Evolutionary conservation across 2,329 filamentous ascomycete genomes (phyloP), one percentile per base, ranked within the genome.

Genomic region (Fragosphaeria purpurea): DNA sequence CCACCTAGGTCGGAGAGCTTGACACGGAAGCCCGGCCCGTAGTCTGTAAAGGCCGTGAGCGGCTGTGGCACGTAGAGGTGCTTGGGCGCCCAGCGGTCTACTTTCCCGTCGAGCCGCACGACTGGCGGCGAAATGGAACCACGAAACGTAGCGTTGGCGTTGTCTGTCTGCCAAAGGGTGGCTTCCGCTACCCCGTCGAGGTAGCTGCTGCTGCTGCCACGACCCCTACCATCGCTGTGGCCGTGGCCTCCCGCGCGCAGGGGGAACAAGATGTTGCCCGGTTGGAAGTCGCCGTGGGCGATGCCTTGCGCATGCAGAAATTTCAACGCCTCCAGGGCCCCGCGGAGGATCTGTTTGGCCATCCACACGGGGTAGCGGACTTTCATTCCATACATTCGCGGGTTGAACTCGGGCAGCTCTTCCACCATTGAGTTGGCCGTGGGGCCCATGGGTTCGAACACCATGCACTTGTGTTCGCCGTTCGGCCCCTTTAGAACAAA

Each of bases 231-330:
- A 22, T 22, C 22, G 22, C 22, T 22, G 22, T 22, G 22, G 7
- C 35, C 35, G 11, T 37, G 7, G 35, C 35, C 35, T 37, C 11
- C 35, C 35, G 35, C 35, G 7, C 35, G 35, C 3, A 52, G 13
- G 5, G 33, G 70, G n/a, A 55, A 45, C 4, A 53, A 38, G 12
- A 55, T 46, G 40, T 55, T 56, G 5, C 50, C 52, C 7, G 44
- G 47, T 44, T 56, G 53, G 7, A 56, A 30, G 33, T 56, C 52
- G 7, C 54, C 54, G 38, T 52, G 51, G 5, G 48, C 42, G 13
- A 56, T 47, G 34, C 52, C 52, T 30, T 47, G 44, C 1, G 39
- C 41, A 44, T 56, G 54, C 5, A 56, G 35, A 32, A 54, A 45
- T 7, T 13, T 13, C 7, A 56, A 46, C 1, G 44, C 54, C 11